These are phyloP conservation scores for Henningerozyma blattae DNA, from an alignment of 805 yeast genomes.

Conservation along the genomic window DNA sequence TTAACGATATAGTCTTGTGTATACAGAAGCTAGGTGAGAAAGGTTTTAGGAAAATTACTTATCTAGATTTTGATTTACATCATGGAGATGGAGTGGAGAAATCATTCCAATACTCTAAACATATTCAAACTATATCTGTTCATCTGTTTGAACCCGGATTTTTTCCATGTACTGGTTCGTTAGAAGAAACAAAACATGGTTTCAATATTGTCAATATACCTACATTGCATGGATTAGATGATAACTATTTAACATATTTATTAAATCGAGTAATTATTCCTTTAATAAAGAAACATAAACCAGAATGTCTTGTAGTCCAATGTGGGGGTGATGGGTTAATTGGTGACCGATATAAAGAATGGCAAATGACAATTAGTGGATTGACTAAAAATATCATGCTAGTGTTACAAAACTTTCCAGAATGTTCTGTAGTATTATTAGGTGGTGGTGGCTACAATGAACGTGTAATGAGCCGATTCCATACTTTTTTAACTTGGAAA, in stretches of 20 bases:
- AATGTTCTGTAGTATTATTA: slow-evolving; percentile 26
- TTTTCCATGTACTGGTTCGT: slow-evolving; percentile 59
- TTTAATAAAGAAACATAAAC: slow-evolving; percentile 25
- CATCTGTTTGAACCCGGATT: slow-evolving; percentile 59
- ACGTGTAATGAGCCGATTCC: slow-evolving; percentile 47
- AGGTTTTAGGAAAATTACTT: slow-evolving; percentile 36
- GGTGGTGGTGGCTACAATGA: slow-evolving; percentile 77
- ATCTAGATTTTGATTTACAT: slow-evolving; percentile 64
- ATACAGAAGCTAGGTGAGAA: slow-evolving; percentile 38
- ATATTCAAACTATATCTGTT: slow-evolving; percentile 48
- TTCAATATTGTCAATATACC: slow-evolving; percentile 43
- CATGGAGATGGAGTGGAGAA: slow-evolving; percentile 73
- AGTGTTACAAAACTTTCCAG: slow-evolving; percentile 15
- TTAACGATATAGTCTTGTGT: slow-evolving; percentile 54
- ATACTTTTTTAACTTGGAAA: slow-evolving; percentile 29
- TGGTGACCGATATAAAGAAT: slow-evolving; percentile 51
- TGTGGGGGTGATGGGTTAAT: slow-evolving; percentile 67
- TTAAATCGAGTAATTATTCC: slow-evolving; percentile 34
- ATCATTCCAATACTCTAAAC: slow-evolving; percentile 45
- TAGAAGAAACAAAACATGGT: slow-evolving; percentile 27
- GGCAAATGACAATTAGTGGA: slow-evolving; percentile 55
- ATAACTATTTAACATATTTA: slow-evolving; percentile 29
- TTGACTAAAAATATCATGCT: slow-evolving; percentile 26
- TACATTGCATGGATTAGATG: slow-evolving; percentile 42
- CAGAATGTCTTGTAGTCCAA: slow-evolving; percentile 49